Evolutionary conservation across 441 rosid species (phyloP).

Genomic region (Brassica balearica): DNA sequence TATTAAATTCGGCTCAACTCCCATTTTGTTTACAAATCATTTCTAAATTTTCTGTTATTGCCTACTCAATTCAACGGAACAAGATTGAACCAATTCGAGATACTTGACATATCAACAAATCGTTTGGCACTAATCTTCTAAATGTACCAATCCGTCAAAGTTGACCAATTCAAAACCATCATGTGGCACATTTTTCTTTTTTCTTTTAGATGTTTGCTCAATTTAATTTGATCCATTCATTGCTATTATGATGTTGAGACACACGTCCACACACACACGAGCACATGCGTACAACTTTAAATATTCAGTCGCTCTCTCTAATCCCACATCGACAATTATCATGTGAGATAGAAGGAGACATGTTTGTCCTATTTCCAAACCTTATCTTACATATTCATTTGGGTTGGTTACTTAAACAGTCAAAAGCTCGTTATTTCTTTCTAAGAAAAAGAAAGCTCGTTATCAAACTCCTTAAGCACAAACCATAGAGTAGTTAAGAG

Average conservation of each 20-base stretch:
- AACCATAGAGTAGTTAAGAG: not conserved
- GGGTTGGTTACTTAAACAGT: not conserved
- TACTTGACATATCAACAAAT: not conserved
- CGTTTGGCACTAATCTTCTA: not conserved
- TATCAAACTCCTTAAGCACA: not conserved
- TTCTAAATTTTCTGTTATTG: not conserved
- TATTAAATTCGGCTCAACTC: not conserved
- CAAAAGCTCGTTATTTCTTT: not conserved
- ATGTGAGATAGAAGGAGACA: constrained; percentile 17
- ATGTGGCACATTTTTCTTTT: not conserved
- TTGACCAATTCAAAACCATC: constrained; percentile 9
- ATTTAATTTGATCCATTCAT: constrained; percentile 23
- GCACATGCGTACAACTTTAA: constrained; percentile 30
- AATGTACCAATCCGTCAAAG: not conserved
- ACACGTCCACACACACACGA: constrained; percentile 30
- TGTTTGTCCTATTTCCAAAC: constrained; percentile 29
- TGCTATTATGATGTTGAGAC: constrained; percentile 20
- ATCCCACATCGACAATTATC: constrained; percentile 31
- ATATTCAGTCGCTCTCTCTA: constrained; percentile 28
- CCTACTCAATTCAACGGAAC: not conserved
- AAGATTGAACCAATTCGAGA: constrained; percentile 1
- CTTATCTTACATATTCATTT: not conserved
- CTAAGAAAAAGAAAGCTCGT: not conserved
- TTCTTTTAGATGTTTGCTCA: not conserved
- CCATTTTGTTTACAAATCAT: not conserved